Evolutionary conservation across 139 green algal genomes (phyloP).

Genomic region (Tetraselmis striata): DNA sequence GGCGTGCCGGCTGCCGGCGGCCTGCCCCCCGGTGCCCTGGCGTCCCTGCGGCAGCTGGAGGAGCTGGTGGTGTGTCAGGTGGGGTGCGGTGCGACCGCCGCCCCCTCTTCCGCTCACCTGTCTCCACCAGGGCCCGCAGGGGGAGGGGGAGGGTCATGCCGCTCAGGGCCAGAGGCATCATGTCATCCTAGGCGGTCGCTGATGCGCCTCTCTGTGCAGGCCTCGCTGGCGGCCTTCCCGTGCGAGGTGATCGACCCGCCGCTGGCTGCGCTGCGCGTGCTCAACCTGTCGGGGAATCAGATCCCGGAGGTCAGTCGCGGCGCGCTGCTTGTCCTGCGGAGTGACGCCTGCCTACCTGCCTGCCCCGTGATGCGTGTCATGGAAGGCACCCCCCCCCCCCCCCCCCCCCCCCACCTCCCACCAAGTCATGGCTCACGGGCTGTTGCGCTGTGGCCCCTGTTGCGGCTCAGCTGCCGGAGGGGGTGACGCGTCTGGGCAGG

Average conservation of each 20-base stretch:
- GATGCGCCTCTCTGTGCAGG: no score
- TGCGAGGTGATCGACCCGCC: constrained; percentile 8
- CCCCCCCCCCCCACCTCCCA: no score
- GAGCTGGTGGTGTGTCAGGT: neutral
- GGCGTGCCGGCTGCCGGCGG: constrained; percentile 7
- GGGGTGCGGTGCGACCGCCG: neutral
- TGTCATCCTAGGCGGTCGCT: no score
- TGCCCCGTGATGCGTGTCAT: no score
- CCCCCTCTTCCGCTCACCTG: no score
- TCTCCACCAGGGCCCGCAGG: no score
- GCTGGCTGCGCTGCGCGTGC: constrained; percentile 11
- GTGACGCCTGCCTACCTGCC: no score
- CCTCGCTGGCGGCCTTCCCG: constrained; percentile 9
- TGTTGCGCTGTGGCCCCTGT: no score
- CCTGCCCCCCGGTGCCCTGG: constrained; percentile 8
- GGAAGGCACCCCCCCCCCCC: no score
- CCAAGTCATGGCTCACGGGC: no score
- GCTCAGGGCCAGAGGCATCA: no score
- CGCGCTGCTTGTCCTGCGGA: neutral
- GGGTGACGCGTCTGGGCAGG: constrained; percentile 15
- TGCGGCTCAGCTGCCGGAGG: neutral
- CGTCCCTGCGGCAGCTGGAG: constrained; percentile 15
- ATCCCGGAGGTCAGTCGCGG: constrained; percentile 17
- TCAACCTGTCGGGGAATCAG: constrained; percentile 31
- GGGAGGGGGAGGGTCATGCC: no score